phyloP scores from a whole-genome alignment of 2,329 filamentous ascomycete genomes.

The Colletotrichum ledebouriae region DNA sequence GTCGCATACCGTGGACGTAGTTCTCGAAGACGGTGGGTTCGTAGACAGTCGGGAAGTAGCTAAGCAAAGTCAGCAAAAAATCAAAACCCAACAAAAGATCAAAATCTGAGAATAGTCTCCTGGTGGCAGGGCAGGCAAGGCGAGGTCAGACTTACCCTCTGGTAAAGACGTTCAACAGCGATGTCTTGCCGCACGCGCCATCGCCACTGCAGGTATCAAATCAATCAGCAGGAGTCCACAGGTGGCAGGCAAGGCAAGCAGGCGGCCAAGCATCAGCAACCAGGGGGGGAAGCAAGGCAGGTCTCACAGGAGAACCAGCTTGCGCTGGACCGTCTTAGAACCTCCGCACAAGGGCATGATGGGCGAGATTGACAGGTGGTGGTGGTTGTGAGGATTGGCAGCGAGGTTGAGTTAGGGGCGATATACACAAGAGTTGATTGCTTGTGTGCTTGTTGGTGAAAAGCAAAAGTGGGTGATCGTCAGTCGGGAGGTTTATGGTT shows the following conservation, averaged over 20 bases:
- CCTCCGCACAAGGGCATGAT: slow-evolving; percentile 68
- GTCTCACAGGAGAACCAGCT: slow-evolving; percentile 91
- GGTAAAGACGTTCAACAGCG: slow-evolving; percentile 96
- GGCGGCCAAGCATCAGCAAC: slow-evolving; percentile 14
- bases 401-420: background rate
- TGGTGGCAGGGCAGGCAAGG: background rate
- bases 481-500: slow-evolving; percentile 14
- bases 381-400: background rate
- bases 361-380: slow-evolving; percentile 12
- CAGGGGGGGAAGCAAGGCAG: slow-evolving; percentile 45
- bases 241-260: background rate
- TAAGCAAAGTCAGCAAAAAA: slow-evolving; percentile 51
- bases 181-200: slow-evolving; percentile 97
- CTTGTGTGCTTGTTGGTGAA: background rate
- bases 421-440: slow-evolving; percentile 7
- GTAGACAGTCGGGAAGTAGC: slow-evolving; percentile 98
- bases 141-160: slow-evolving; percentile 76
- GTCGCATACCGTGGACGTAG: slow-evolving; percentile 88
- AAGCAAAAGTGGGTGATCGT: slow-evolving; percentile 20
- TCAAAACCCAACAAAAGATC: background rate
- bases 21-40: slow-evolving; percentile 99
- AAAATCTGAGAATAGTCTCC: background rate
- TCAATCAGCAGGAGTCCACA: slow-evolving; percentile 32
- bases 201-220: slow-evolving; percentile 75
- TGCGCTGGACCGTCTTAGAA: slow-evolving; percentile 90